These are phyloP conservation scores for Aurifilum marmelostoma DNA, from an alignment of 2,329 filamentous ascomycete species.

Conservation along the genomic window DNA sequence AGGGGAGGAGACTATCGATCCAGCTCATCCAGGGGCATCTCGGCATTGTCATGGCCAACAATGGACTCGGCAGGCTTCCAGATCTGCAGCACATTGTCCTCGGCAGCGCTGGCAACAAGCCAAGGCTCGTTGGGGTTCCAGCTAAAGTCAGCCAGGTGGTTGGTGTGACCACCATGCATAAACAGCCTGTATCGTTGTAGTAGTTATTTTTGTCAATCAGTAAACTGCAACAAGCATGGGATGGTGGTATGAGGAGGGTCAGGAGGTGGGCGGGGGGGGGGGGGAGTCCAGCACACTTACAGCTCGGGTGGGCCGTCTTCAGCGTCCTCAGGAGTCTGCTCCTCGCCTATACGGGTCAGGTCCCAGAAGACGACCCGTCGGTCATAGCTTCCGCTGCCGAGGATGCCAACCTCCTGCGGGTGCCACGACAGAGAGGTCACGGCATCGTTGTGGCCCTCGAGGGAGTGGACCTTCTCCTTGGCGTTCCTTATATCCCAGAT, in stretches of 20 bases:
- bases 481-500: conserved; percentile 95
- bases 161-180: conserved; percentile 98
- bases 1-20: conserved; percentile 54
- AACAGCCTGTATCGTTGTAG: conserved; percentile 65
- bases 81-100: conserved; percentile 95
- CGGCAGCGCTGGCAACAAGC: conserved; percentile 92
- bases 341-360: conserved; percentile 85
- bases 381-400: conserved; percentile 92
- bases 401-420: conserved; percentile 82
- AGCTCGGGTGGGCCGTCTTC: conserved; percentile 95
- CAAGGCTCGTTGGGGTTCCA: conserved; percentile 98
- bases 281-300: conserved; percentile 54
- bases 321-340: conserved; percentile 91
- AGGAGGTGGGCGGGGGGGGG: too few species aligned
- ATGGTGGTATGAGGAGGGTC: too few species aligned
- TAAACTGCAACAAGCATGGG: neutral
- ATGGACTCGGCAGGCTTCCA: conserved; percentile 87
- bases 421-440: conserved; percentile 96
- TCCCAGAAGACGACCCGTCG: conserved; percentile 97
- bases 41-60: conserved; percentile 71
- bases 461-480: conserved; percentile 84
- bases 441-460: conserved; percentile 85
- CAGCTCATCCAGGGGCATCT: conserved; percentile 77
- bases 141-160: conserved; percentile 93
- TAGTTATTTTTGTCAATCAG: conserved; percentile 33